Evolutionary conservation across 805 yeast genomes (phyloP).

Genomic region (Nakazawaea wyomingensis): DNA sequence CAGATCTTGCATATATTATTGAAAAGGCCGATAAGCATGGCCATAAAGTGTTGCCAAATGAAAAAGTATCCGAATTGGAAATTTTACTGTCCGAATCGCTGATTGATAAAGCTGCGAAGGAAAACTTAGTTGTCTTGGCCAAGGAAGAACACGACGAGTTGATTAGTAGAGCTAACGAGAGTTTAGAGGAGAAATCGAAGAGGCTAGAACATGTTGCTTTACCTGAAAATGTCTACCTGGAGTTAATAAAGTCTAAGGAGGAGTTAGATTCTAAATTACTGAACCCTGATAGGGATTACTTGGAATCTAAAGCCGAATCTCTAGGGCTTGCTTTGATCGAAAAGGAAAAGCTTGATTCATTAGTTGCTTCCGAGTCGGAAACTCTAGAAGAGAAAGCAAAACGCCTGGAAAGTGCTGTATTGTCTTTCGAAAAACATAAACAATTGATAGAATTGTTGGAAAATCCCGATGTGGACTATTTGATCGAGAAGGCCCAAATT

Average conservation of each 20-base stretch:
- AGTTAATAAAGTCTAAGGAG: not conserved
- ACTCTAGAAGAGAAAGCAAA: constrained; percentile 23
- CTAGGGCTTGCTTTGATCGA: constrained; percentile 9
- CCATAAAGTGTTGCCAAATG: not conserved
- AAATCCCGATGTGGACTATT: constrained; percentile 26
- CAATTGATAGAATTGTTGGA: constrained; percentile 15
- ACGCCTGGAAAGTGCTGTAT: constrained; percentile 19
- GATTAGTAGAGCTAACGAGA: constrained; percentile 8
- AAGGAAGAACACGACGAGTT: constrained; percentile 10
- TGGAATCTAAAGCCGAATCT: not conserved
- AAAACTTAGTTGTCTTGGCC: constrained; percentile 15
- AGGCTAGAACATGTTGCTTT: constrained; percentile 13
- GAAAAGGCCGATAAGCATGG: not conserved
- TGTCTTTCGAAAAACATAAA: constrained; percentile 16
- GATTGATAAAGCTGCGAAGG: constrained; percentile 21
- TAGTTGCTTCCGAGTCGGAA: constrained; percentile 19
- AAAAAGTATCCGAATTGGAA: constrained; percentile 10
- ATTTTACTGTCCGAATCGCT: constrained; percentile 14
- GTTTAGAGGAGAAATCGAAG: constrained; percentile 19
- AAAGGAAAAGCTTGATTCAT: constrained; percentile 12
- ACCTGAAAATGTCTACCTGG: not conserved
- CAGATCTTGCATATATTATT: not conserved
- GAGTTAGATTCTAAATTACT: not conserved
- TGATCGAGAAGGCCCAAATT: constrained; percentile 28
- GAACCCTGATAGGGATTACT: not conserved